These are phyloP conservation scores for Striga asiatica DNA, from an alignment of 257 asterid species.

Conservation along the genomic window DNA sequence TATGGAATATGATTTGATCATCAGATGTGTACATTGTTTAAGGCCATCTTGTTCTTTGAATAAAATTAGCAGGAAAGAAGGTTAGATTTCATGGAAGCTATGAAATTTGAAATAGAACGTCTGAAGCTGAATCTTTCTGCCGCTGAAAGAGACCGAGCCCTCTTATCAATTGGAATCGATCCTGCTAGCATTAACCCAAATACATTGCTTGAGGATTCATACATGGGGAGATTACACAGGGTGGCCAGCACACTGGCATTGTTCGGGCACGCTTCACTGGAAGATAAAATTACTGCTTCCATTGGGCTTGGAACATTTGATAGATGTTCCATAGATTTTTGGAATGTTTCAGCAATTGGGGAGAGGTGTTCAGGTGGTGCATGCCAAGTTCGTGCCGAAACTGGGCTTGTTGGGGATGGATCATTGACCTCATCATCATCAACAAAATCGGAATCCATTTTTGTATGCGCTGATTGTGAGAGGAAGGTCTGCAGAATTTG, in stretches of 20 bases:
- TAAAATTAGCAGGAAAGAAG: slow-evolving; percentile 51
- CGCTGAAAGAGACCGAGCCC: slow-evolving; percentile 91
- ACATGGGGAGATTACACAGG: slow-evolving; percentile 58
- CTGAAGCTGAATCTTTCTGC: slow-evolving; percentile 77
- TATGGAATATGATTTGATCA: slow-evolving; percentile 4
- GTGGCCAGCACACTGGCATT: slow-evolving; percentile 58
- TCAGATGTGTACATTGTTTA: slow-evolving; percentile 1
- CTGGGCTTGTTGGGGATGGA: slow-evolving; percentile 35
- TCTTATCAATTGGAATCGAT: slow-evolving; percentile 82
- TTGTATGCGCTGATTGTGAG: slow-evolving; percentile 60
- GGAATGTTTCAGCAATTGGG: slow-evolving; percentile 67
- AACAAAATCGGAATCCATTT: slow-evolving; percentile 29
- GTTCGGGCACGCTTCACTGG: slow-evolving; percentile 74
- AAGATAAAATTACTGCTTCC: slow-evolving; percentile 76
- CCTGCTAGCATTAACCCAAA: slow-evolving; percentile 92
- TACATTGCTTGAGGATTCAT: slow-evolving; percentile 59
- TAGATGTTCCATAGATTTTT: slow-evolving; percentile 61
- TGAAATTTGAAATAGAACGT: slow-evolving; percentile 93
- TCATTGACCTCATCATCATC: slow-evolving; percentile 32
- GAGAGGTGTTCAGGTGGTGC: slow-evolving; percentile 62
- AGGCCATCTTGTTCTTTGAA: slow-evolving; percentile 12
- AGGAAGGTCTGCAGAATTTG: slow-evolving; percentile 75
- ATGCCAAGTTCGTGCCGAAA: slow-evolving; percentile 68
- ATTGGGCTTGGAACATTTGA: slow-evolving; percentile 66
- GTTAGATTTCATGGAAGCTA: slow-evolving; percentile 61